Conservation (phyloP, 345 rosid species). For the Aquilaria yunnanensis region DNA sequence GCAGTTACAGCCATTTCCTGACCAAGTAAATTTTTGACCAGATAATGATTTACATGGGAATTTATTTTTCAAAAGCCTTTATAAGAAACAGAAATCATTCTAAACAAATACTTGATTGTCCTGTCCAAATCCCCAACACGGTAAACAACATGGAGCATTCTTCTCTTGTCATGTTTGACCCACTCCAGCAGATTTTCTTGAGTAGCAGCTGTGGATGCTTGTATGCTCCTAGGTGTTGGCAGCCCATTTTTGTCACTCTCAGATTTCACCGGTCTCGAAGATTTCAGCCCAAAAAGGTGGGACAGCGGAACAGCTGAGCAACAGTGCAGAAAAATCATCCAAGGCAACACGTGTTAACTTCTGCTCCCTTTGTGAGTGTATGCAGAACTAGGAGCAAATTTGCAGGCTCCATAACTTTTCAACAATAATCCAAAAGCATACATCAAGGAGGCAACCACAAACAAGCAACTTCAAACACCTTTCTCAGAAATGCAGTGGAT, state of each 20-base stretch:
- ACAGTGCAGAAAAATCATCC: conserved; percentile 8
- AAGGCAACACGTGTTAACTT: too few species aligned
- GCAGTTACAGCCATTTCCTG: conserved; percentile 6
- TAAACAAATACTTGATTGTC: conserved; percentile 63
- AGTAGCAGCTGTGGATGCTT: conserved; percentile 50
- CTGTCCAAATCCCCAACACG: conserved; percentile 95
- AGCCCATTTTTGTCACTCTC: conserved; percentile 33
- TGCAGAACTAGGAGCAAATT: too few species aligned
- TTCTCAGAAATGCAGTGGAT: too few species aligned
- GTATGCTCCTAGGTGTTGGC: conserved; percentile 52
- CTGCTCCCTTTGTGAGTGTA: too few species aligned
- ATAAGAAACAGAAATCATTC: neutral
- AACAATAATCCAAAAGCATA: too few species aligned
- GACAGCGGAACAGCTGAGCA: conserved; percentile 56
- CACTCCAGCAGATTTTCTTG: conserved; percentile 56
- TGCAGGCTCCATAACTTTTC: too few species aligned
- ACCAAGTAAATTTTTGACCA: neutral
- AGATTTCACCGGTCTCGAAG: conserved; percentile 43
- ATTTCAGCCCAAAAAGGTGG: conserved; percentile 36
- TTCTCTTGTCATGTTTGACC: conserved; percentile 70
- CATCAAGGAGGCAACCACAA: too few species aligned
- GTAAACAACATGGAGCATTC: conserved; percentile 95
- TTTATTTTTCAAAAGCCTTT: neutral
- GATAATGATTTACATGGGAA: neutral
- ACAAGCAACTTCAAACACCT: too few species aligned